Percentiles rank a stretch among this genome's conserved stretches.
Conservation (phyloP, 306 rosid genomes). For the Fragaria iinumae region DNA sequence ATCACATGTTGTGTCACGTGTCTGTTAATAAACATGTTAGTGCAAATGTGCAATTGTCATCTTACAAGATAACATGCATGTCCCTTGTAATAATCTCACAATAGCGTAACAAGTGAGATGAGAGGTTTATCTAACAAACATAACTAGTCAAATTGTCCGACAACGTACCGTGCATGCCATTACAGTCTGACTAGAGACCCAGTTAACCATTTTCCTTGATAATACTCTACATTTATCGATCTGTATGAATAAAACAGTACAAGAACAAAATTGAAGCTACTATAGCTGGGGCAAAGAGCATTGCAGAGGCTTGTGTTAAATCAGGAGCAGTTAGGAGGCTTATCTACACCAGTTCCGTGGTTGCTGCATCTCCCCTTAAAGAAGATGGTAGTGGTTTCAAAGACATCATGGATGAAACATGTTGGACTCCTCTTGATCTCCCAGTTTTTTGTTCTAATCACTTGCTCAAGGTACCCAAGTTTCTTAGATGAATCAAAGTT, state of each 20-base stretch:
- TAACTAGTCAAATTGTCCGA: neutral
- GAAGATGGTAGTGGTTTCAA: constrained; percentile 31
- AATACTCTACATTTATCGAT: neutral
- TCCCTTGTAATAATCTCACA: neutral
- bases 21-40: no score
- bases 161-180: neutral
- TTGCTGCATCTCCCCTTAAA: constrained; percentile 36
- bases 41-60: no score
- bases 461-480: constrained; percentile 12
- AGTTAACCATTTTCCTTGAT: neutral
- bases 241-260: constrained; percentile 19
- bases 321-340: constrained; percentile 34
- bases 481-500: neutral
- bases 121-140: neutral
- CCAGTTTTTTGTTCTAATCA: constrained; percentile 18
- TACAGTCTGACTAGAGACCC: neutral
- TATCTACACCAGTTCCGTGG: constrained; percentile 32
- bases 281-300: constrained; percentile 24
- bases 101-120: neutral
- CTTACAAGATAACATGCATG: no score
- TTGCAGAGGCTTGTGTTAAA: constrained; percentile 16
- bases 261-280: constrained; percentile 33
- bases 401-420: constrained; percentile 36
- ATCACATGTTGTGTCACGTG: no score
- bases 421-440: constrained; percentile 41